Percentiles rank a stretch among this genome's conserved stretches.
Evolutionary conservation across 2,329 filamentous ascomycete species (phyloP).

Genomic region (Penicillium glabrum): DNA sequence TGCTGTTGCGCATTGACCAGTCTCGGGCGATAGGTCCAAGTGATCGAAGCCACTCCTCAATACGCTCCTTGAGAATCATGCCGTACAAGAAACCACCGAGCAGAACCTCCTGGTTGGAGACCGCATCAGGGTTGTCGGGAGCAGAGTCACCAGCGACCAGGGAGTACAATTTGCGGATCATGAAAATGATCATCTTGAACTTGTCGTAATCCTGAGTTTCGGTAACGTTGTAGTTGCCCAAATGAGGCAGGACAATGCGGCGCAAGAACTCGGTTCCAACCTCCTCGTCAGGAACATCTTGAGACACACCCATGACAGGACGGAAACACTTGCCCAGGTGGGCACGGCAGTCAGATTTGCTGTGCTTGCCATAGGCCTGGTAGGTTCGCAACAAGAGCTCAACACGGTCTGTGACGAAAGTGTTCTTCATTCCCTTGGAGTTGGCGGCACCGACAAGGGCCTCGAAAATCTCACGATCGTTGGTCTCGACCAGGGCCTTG

Average conservation of each 20-base stretch:
- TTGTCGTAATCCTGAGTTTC: constrained; percentile 86
- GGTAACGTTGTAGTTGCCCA: constrained; percentile 82
- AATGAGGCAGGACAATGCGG: constrained; percentile 85
- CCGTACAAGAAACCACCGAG: constrained; percentile 92
- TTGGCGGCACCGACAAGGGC: constrained; percentile 77
- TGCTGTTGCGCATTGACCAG: constrained; percentile 54
- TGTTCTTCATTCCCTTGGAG: constrained; percentile 78
- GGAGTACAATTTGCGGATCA: constrained; percentile 93
- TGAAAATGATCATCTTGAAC: constrained; percentile 90
- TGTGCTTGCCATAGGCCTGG: constrained; percentile 85
- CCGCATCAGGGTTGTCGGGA: constrained; percentile 92
- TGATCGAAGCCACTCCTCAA: constrained; percentile 85
- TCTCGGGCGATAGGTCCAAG: constrained; percentile 56
- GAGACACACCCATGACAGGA: constrained; percentile 78
- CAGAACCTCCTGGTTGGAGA: constrained; percentile 93
- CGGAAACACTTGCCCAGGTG: constrained; percentile 91
- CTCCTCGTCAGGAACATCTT: constrained; percentile 82
- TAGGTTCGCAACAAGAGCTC: constrained; percentile 90
- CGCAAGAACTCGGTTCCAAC: constrained; percentile 88
- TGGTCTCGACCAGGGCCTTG: constrained; percentile 92
- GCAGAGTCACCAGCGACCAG: constrained; percentile 90
- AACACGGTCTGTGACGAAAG: constrained; percentile 91
- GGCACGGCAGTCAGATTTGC: constrained; percentile 74
- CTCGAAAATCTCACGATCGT: constrained; percentile 94
- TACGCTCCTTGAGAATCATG: constrained; percentile 89